Evolutionary conservation across 768 basidiomycete species (phyloP).

Genomic region (Tylopilus balloui): DNA sequence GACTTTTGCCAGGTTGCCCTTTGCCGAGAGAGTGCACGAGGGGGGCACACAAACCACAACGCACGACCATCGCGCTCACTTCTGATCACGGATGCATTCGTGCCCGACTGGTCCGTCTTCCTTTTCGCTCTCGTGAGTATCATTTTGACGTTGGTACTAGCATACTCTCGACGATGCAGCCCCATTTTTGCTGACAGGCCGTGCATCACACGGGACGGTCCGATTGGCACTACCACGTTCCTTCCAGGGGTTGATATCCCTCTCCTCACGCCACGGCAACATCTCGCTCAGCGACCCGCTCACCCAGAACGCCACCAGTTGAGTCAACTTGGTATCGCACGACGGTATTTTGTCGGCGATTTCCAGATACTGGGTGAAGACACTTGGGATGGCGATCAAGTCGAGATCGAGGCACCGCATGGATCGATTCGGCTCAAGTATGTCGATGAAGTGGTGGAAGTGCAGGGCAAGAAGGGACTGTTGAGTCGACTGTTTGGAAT

Average conservation of each 20-base stretch:
- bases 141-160: background rate
- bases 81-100: background rate
- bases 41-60: conserved; percentile 9
- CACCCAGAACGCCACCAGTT: conserved; percentile 16
- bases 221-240: background rate
- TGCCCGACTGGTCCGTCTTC: background rate
- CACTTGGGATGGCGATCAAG: no score
- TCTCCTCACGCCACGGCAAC: conserved; percentile 17
- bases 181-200: background rate
- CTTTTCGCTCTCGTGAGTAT: background rate
- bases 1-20: no score
- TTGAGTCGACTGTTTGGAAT: no score
- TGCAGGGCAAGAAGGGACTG: no score
- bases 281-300: conserved; percentile 10
- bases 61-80: conserved; percentile 19
- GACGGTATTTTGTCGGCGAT: conserved; percentile 25
- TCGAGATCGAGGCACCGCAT: conserved; percentile 12
- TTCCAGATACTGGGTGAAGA: background rate
- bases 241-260: background rate
- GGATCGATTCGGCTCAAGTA: conserved; percentile 19
- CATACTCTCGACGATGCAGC: background rate
- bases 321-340: conserved; percentile 12
- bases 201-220: background rate
- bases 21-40: background rate
- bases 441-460: no score